Conservation (phyloP, 2,329 filamentous ascomycete species). For the Penicillium sclerotiorum region DNA sequence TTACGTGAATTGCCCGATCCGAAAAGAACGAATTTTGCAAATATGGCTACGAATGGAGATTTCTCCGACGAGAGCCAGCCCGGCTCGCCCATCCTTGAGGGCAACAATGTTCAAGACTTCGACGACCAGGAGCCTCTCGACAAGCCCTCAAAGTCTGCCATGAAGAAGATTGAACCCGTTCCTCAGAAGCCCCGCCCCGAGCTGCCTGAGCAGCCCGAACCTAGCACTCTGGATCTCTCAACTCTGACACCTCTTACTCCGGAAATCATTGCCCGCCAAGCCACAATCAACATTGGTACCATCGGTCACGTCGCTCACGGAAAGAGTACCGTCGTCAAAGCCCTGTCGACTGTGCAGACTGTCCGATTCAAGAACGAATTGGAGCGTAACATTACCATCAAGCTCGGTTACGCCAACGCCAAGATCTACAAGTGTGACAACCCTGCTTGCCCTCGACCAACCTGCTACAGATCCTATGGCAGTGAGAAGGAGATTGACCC, state of each 20-base stretch:
- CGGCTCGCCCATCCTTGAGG: conserved; percentile 55
- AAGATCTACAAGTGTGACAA: conserved; percentile 99
- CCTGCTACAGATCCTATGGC: conserved; percentile 96
- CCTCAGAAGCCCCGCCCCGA: conserved; percentile 63
- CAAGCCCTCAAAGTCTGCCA: conserved; percentile 76
- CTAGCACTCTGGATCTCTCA: conserved; percentile 81
- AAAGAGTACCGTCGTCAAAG: conserved; percentile 74
- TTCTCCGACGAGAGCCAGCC: conserved; percentile 58
- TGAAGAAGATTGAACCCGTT: conserved; percentile 70
- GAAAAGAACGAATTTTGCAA: conserved; percentile 32
- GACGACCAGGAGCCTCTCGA: conserved; percentile 73
- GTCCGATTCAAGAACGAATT: conserved; percentile 99
- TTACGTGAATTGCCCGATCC: conserved; percentile 15
- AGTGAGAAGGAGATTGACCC: conserved; percentile 99
- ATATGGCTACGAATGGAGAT: conserved; percentile 60
- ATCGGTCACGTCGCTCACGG: conserved; percentile 94
- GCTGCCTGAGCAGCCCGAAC: conserved; percentile 89
- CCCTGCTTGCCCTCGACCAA: conserved; percentile 83
- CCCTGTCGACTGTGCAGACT: conserved; percentile 97
- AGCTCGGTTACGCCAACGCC: conserved; percentile 98
- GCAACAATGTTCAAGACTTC: conserved; percentile 64
- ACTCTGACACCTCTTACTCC: conserved; percentile 82
- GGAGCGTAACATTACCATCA: conserved; percentile 99
- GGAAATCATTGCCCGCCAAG: conserved; percentile 96
- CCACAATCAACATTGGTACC: conserved; percentile 92